phyloP scores from a whole-genome alignment of 2,329 filamentous ascomycete genomes.

The Paraphaeosphaeria sporulosa region DNA sequence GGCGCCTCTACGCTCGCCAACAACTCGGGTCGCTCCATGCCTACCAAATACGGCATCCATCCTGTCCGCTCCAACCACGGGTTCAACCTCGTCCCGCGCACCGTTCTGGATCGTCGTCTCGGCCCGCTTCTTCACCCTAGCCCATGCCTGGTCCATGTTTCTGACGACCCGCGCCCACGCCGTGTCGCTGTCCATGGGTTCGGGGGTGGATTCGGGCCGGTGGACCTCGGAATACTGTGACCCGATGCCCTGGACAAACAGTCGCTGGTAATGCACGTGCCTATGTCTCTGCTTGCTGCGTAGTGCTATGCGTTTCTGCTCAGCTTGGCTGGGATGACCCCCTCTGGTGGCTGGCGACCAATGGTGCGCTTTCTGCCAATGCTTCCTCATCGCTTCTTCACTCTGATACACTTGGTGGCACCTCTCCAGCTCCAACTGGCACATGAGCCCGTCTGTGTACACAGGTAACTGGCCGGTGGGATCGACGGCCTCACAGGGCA shows the following conservation, averaged over 20 bases:
- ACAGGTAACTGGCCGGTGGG: constrained; percentile 14
- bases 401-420: constrained; percentile 6
- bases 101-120: constrained; percentile 19
- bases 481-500: constrained; percentile 6
- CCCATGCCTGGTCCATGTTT: constrained; percentile 18
- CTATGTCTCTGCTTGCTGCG: constrained; percentile 14
- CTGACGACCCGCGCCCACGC: constrained; percentile 16
- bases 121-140: constrained; percentile 16
- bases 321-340: constrained; percentile 8
- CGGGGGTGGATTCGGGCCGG: constrained; percentile 4
- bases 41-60: constrained; percentile 26
- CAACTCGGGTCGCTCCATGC: constrained; percentile 22
- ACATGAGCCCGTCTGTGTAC: constrained; percentile 15
- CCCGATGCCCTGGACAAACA: constrained; percentile 13
- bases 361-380: constrained; percentile 13
- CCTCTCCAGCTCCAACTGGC: constrained; percentile 11
- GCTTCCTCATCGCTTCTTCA: background rate
- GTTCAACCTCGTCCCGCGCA: constrained; percentile 21
- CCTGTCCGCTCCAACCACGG: constrained; percentile 19
- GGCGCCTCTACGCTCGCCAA: constrained; percentile 23
- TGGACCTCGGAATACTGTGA: constrained; percentile 23
- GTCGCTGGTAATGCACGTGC: constrained; percentile 14
- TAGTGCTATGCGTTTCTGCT: constrained; percentile 8
- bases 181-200: constrained; percentile 15
- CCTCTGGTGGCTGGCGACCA: constrained; percentile 16